Base-by-base conservation (phyloP, 305 asterid species). In the Fraxinus angustifolia region DNA sequence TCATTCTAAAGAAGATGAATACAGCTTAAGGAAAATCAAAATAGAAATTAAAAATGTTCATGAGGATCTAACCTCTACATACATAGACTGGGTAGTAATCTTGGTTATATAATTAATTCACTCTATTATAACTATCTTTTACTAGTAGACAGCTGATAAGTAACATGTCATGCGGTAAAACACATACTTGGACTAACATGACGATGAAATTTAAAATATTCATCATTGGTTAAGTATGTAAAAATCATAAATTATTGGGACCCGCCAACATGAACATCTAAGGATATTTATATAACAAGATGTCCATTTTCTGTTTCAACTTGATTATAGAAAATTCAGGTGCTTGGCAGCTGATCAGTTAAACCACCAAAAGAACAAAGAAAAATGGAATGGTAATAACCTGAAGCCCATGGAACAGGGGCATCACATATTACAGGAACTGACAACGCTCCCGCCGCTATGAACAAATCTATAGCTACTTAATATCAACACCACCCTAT, bases 71-170 rank as follows among this genome's bases (percentile, higher is more conserved):
- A 28, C 17, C 8, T 67, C 73, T 60, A 21, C 70, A 23, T 21
- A 60, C 33, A 60, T 60, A 6, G 70, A 60, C 70, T 23, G 26
- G 70, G 30, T 60, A 8, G 70, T 60, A 60, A 21, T 21, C 12
- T 21, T 21, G 70, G 16, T 60, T 21, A 60, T 60, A 21, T 60
- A 19, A 60, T 60, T 23, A 60, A 21, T 8, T 60, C 70, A 67
- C 35, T 26, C 36, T 28, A 26, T 67, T 67, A 26, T 67, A 67
- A 67, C 73, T 67, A 67, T 67, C 73, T 42, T 56, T 45, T 60
- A 77, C 56, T 28, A 36, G 78, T 31, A 78, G 74, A 71, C 68
- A 73, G 80, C 74, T 45, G 76, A 77, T 42, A 73, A 68, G 81
- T 50, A 80, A 76, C 82, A 40, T 76, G 40, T 48, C 79, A 76